These are phyloP conservation scores for Talaromyces sp. DNA, from an alignment of 2,329 filamentous ascomycete genomes.

Conservation along the genomic window DNA sequence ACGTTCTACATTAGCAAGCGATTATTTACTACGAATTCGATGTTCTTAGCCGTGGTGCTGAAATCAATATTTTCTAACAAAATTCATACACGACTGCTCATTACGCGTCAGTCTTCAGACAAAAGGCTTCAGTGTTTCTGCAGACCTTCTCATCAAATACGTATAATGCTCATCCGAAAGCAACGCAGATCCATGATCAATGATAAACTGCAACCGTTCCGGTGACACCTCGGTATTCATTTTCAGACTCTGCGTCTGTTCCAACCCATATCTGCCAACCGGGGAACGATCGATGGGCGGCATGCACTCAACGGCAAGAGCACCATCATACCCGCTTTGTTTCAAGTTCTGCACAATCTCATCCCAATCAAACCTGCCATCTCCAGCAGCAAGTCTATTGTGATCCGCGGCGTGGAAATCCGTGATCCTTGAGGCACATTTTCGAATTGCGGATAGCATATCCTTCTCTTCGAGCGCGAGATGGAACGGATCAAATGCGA, in stretches of 20 bases:
- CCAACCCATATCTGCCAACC: not conserved
- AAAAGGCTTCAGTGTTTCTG: conserved; percentile 10
- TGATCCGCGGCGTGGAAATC: conserved; percentile 15
- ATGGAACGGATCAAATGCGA: conserved; percentile 15
- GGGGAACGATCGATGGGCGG: conserved; percentile 13
- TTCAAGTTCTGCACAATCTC: not conserved
- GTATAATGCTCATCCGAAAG: conserved; percentile 15
- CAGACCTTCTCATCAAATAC: conserved; percentile 11
- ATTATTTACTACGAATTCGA: not conserved
- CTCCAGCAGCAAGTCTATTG: conserved; percentile 12
- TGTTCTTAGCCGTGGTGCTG: not conserved
- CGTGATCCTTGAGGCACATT: conserved; percentile 2
- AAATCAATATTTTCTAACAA: not conserved
- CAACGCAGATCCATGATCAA: conserved; percentile 12
- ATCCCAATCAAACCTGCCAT: conserved; percentile 12
- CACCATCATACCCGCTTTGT: conserved; percentile 8
- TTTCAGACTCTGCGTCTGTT: not conserved
- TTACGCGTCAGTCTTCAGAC: not conserved
- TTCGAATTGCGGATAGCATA: conserved; percentile 6
- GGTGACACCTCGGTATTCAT: not conserved
- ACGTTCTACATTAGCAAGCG: not conserved
- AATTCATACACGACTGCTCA: not conserved
- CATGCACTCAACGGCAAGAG: conserved; percentile 12
- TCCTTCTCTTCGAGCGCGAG: conserved; percentile 12
- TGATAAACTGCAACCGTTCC: conserved; percentile 8